phyloP scores from a whole-genome alignment of 192 early-diverging fungal genomes.

The Pilaira anomala region DNA sequence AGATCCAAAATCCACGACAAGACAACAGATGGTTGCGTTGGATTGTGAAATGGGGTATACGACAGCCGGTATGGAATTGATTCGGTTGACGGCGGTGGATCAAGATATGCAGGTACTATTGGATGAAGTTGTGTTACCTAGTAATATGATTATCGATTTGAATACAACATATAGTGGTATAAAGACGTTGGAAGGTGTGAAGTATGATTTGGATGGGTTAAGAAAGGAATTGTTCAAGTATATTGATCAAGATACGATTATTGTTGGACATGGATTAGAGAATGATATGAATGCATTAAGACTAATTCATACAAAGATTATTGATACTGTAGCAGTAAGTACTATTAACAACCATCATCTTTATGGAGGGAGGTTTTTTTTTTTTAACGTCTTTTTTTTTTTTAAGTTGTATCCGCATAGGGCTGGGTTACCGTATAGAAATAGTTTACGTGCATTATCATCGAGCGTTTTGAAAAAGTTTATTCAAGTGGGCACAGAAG shows the following conservation, averaged over 20 bases:
- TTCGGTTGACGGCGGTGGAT: constrained; percentile 56
- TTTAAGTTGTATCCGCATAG: constrained; percentile 54
- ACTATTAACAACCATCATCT: neutral
- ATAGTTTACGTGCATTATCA: constrained; percentile 48
- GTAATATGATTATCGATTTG: constrained; percentile 54
- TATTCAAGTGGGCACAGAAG: constrained; percentile 54
- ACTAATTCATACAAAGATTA: constrained; percentile 36
- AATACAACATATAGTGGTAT: constrained; percentile 62
- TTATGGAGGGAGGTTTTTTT: neutral
- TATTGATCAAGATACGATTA: constrained; percentile 50
- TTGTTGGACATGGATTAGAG: constrained; percentile 60
- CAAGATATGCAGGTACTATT: constrained; percentile 44
- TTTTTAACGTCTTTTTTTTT: constrained; percentile 12
- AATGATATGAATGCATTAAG: constrained; percentile 36
- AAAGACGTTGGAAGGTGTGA: constrained; percentile 41
- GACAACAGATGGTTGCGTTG: constrained; percentile 47
- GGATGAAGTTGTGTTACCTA: constrained; percentile 59
- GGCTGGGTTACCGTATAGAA: constrained; percentile 41
- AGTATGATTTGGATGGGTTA: constrained; percentile 46
- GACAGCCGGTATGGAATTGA: constrained; percentile 62
- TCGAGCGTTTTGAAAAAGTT: constrained; percentile 46
- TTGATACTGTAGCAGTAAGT: constrained; percentile 44
- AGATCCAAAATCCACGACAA: neutral
- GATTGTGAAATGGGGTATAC: constrained; percentile 82
- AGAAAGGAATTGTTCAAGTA: constrained; percentile 36